A percentile compares a stretch with the other conserved stretches of the same genome.
Evolutionary conservation across 2,329 filamentous ascomycete species (phyloP).

Genomic region (Penicillium sp.): DNA sequence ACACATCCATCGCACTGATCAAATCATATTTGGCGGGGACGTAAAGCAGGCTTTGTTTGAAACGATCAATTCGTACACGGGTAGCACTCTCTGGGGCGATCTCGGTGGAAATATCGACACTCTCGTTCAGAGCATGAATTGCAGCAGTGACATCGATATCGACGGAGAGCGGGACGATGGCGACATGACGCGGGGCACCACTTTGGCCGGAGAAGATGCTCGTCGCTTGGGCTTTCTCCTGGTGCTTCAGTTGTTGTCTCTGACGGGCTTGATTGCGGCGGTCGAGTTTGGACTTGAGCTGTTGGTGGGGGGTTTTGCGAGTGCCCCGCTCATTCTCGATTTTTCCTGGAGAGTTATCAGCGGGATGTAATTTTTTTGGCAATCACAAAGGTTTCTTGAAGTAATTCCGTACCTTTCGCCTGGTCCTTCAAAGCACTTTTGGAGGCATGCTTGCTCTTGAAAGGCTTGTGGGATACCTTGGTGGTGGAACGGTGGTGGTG

Average conservation of each 20-base stretch:
- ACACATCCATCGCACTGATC: constrained; percentile 79
- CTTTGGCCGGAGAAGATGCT: constrained; percentile 85
- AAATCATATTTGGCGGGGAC: constrained; percentile 75
- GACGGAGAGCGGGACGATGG: constrained; percentile 79
- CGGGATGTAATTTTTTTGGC: constrained; percentile 6
- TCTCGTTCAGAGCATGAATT: constrained; percentile 72
- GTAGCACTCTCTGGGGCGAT: constrained; percentile 62
- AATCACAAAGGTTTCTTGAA: no score
- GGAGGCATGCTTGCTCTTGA: constrained; percentile 88
- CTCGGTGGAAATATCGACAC: constrained; percentile 76
- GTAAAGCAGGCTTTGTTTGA: constrained; percentile 94
- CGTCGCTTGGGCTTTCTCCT: constrained; percentile 77
- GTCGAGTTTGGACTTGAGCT: constrained; percentile 96
- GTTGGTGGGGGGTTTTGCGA: constrained; percentile 90
- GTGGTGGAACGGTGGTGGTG: constrained; percentile 92
- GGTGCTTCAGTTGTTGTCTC: constrained; percentile 79
- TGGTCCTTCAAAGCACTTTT: constrained; percentile 85
- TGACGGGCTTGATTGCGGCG: constrained; percentile 94
- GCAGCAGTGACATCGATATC: constrained; percentile 71
- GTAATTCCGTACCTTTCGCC: constrained; percentile 72
- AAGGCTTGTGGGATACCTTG: constrained; percentile 84
- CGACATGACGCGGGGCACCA: constrained; percentile 85
- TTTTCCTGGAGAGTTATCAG: constrained; percentile 64
- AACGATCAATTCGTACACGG: constrained; percentile 78
- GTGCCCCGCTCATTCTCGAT: constrained; percentile 72